Conservation (phyloP, 2,329 filamentous ascomycete species). For the Aspergillus texensis region DNA sequence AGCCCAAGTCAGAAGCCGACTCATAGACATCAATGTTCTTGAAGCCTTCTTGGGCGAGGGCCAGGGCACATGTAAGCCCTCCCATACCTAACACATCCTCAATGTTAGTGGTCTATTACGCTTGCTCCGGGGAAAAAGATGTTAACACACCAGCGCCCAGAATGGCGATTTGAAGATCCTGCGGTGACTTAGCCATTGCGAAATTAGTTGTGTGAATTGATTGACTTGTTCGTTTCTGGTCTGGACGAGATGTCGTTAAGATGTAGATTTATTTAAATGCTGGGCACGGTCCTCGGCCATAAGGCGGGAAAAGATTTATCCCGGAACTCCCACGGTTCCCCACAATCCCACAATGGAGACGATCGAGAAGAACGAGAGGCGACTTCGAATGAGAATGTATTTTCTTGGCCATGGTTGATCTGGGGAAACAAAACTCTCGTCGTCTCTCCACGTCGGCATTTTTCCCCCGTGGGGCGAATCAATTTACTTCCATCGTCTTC, state of each 20-base stretch:
- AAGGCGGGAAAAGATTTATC: conserved; percentile 18
- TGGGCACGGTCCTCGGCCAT: conserved; percentile 1
- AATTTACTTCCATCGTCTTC: conserved; percentile 4
- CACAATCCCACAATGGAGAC: conserved; percentile 19
- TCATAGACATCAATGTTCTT: conserved; percentile 74
- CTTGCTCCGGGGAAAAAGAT: neutral
- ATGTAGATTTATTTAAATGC: neutral
- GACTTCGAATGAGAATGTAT: too few species aligned
- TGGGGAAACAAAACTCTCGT: too few species aligned
- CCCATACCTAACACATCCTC: conserved; percentile 64
- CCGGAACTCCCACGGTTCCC: conserved; percentile 11
- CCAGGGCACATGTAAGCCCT: conserved; percentile 70
- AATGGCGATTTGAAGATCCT: conserved; percentile 48
- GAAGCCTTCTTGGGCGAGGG: conserved; percentile 76
- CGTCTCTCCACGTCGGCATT: conserved; percentile 14
- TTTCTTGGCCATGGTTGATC: too few species aligned
- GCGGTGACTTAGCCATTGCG: conserved; percentile 30
- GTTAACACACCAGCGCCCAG: conserved; percentile 46
- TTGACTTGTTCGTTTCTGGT: too few species aligned
- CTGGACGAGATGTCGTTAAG: too few species aligned
- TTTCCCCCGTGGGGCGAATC: conserved; percentile 15
- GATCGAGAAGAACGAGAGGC: too few species aligned
- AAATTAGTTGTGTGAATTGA: neutral
- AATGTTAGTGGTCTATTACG: neutral
- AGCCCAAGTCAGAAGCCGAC: conserved; percentile 71